Evolutionary conservation across 371 early-diverging fungal species (phyloP), one percentile per base, ranked within the genome.

Genomic region (Actinomucor elegans): DNA sequence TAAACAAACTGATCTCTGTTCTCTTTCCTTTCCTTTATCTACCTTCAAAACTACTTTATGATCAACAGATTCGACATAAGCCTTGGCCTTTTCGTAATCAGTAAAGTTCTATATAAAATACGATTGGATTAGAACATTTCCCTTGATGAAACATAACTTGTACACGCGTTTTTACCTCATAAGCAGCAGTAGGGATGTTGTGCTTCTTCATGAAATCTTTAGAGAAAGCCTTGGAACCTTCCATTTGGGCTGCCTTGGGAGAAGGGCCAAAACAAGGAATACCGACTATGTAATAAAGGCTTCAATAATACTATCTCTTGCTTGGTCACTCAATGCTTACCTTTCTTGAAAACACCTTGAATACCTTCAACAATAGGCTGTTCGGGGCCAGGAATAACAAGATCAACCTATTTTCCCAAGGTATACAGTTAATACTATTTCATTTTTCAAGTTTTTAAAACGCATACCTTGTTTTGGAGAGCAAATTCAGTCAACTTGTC

Each of bases 171-270:
- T 41, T 59, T 65, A 81, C 84, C 66, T 86, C 81, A 72, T 94
- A 97, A 7, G 86, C 87, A 6, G 98, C 98, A 1, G 98, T 98
- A 7, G 98, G 98, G 60, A 98, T 96, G 55, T 80, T 69, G 79
- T 98, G 94, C 70, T 85, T 87, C 70, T 85, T 82, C 98, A 98
- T 98, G 67, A 98, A 98, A 66, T 96, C 93, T 74, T 97, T 98
- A 58, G 94, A 90, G 67, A 94, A 98, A 9, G 97, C 92, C 80
- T 98, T 98, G 57, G 97, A 96, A 4, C 96, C 97, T 74, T 98
- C 98, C 77, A 98, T 85, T 46, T 75, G 79, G 41, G 97, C 94
- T 21, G 98, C 98, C 58, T 84, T 85, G 40, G 75, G 64, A 18
- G 94, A 93, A 27, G 98, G 98, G 7, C 97, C 98, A 59, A 98